A percentile compares a stretch with the other conserved stretches of the same genome.
Conservation (phyloP, 805 yeast species). For the Saccharomycopsis fermentans region DNA sequence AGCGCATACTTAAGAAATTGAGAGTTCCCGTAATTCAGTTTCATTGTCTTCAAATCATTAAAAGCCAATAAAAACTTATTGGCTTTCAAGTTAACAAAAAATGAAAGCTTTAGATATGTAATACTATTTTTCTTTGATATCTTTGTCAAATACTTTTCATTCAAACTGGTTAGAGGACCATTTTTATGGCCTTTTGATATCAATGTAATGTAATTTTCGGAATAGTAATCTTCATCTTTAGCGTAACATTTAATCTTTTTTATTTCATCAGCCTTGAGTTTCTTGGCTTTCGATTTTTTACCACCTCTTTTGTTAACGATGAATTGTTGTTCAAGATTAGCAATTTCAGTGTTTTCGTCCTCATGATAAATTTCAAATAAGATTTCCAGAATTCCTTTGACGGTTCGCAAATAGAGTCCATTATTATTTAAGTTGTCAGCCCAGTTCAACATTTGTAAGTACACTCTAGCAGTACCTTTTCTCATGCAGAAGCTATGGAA, state of each 20-base stretch:
- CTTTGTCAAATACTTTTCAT: slow-evolving; percentile 1
- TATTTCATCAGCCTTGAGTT: slow-evolving; percentile 9
- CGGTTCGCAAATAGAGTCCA: slow-evolving; percentile 63
- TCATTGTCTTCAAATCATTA: slow-evolving; percentile 9
- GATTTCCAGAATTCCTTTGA: slow-evolving; percentile 51
- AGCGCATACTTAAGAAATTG: slow-evolving; percentile 9
- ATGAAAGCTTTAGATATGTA: slow-evolving; percentile 10
- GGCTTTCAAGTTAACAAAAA: slow-evolving; percentile 4
- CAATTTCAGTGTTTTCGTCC: slow-evolving; percentile 7
- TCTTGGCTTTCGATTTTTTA: slow-evolving; percentile 11
- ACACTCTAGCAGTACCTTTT: slow-evolving; percentile 82
- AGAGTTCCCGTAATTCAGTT: neutral
- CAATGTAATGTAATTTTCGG: slow-evolving; percentile 5
- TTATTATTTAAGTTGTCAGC: slow-evolving; percentile 62
- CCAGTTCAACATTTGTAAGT: slow-evolving; percentile 71
- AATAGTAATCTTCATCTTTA: slow-evolving; percentile 14
- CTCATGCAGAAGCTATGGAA: slow-evolving; percentile 90
- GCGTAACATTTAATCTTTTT: slow-evolving; percentile 7
- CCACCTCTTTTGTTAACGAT: slow-evolving; percentile 5
- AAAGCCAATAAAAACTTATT: slow-evolving; percentile 16
- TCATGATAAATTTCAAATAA: slow-evolving; percentile 32
- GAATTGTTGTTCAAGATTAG: slow-evolving; percentile 4
- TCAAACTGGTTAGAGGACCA: slow-evolving; percentile 5
- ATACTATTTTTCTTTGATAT: slow-evolving; percentile 7
- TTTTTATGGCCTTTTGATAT: neutral